These are phyloP conservation scores for Diaporthe sp. DNA, from an alignment of 2,329 filamentous ascomycete genomes.

Conservation along the genomic window DNA sequence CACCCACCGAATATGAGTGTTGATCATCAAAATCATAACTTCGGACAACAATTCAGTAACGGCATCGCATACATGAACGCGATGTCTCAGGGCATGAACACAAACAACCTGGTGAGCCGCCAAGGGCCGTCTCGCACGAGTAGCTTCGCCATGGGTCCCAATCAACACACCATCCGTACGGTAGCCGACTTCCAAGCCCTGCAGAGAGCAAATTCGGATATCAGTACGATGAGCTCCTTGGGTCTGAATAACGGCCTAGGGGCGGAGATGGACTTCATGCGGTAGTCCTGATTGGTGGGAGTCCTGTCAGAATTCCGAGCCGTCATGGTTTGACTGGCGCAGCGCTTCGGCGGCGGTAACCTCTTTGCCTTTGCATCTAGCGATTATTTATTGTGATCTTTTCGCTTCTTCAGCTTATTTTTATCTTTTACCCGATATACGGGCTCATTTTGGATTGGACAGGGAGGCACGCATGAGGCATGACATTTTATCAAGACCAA, in stretches of 20 bases:
- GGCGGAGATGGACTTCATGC: conserved; percentile 56
- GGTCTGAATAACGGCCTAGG: conserved; percentile 51
- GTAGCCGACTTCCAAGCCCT: conserved; percentile 66
- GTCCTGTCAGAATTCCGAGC: not conserved
- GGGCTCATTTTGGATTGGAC: not conserved
- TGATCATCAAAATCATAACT: conserved; percentile 49
- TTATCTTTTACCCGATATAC: not conserved
- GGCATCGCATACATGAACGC: conserved; percentile 44
- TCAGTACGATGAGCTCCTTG: conserved; percentile 51
- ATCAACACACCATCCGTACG: conserved; percentile 56
- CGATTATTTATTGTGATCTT: conserved; percentile 8
- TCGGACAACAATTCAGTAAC: conserved; percentile 47
- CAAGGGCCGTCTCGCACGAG: conserved; percentile 55
- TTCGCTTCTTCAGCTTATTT: not conserved
- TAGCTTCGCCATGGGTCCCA: conserved; percentile 55
- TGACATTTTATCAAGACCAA: conserved; percentile 28
- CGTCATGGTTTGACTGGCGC: not conserved
- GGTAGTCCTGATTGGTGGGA: not conserved
- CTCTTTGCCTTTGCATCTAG: conserved; percentile 2
- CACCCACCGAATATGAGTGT: conserved; percentile 52
- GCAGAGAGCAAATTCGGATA: conserved; percentile 61
- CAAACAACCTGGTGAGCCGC: conserved; percentile 50
- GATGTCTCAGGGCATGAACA: conserved; percentile 41
- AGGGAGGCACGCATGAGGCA: conserved; percentile 17
- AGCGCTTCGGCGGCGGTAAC: not conserved